Percentiles rank a stretch among this genome's conserved stretches.
phyloP scores from a whole-genome alignment of 176 grass and related monocot genomes.

The Carex parvula region DNA sequence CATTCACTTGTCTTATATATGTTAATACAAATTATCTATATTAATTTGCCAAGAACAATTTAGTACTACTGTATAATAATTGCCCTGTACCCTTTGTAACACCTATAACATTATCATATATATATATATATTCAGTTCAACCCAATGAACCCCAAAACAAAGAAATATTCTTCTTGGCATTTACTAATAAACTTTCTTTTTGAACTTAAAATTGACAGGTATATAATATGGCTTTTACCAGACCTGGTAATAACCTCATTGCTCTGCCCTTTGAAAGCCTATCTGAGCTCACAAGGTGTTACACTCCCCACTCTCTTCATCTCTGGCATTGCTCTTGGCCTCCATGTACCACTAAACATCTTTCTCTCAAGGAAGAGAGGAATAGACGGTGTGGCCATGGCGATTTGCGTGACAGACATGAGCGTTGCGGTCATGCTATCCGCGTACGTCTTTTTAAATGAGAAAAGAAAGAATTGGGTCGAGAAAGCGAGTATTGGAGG shows the following conservation, averaged over 20 bases:
- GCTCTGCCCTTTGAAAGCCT: constrained; percentile 68
- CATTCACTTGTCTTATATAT: too few relatives aligned
- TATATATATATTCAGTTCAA: neutral
- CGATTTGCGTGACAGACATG: constrained; percentile 72
- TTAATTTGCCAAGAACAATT: neutral
- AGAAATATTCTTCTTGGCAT: neutral
- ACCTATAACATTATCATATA: neutral
- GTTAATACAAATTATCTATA: too few relatives aligned
- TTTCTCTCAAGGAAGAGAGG: constrained; percentile 44
- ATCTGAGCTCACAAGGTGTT: constrained; percentile 72
- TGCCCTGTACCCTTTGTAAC: neutral
- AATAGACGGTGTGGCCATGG: constrained; percentile 51
- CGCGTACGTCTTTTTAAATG: constrained; percentile 30
- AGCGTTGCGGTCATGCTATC: constrained; percentile 36
- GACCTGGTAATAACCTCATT: constrained; percentile 61
- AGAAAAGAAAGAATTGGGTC: constrained; percentile 3
- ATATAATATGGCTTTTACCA: constrained; percentile 51
- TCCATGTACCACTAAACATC: constrained; percentile 60
- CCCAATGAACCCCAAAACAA: neutral
- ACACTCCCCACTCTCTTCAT: constrained; percentile 62
- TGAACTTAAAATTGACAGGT: neutral
- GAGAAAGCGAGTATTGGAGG: neutral
- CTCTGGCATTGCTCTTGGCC: constrained; percentile 42
- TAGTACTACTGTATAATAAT: neutral
- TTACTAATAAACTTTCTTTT: neutral